A percentile compares a stretch with the other conserved stretches of the same genome.
These are phyloP conservation scores for Phycomyces nitens DNA, from an alignment of 192 early-diverging fungal species.

Conservation along the genomic window DNA sequence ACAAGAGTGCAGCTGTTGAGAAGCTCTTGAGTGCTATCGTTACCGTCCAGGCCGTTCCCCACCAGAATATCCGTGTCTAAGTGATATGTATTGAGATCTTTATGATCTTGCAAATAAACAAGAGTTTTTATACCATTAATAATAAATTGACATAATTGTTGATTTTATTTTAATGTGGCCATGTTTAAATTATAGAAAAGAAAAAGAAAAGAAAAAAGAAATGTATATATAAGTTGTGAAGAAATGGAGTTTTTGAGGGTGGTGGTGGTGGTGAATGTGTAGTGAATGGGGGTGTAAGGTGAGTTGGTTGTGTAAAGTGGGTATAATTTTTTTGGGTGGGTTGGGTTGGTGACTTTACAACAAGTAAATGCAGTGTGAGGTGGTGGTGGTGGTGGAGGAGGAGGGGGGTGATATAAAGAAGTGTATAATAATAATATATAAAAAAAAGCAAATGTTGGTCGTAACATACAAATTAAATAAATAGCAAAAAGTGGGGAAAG, in stretches of 20 bases:
- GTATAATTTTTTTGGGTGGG: background rate
- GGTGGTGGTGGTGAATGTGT: background rate
- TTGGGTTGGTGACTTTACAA: background rate
- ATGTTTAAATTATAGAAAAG: too few species aligned
- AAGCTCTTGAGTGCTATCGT: slow-evolving; percentile 62
- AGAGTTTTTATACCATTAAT: too few species aligned
- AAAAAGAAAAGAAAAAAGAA: background rate
- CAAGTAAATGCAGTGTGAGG: background rate
- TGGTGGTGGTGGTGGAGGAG: too few species aligned
- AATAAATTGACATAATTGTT: too few species aligned
- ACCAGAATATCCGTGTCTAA: slow-evolving; percentile 40
- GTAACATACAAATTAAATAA: too few species aligned
- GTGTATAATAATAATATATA: too few species aligned
- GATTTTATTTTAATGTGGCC: too few species aligned
- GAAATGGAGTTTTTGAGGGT: too few species aligned
- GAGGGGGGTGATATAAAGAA: too few species aligned
- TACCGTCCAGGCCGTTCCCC: slow-evolving; percentile 67
- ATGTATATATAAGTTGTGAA: background rate
- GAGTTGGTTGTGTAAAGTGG: too few species aligned
- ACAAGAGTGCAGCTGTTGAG: slow-evolving; percentile 64
- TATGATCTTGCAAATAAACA: too few species aligned
- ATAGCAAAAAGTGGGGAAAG: background rate
- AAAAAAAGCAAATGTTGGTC: slow-evolving; percentile 1
- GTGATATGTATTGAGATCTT: too few species aligned
- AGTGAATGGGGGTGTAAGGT: background rate